These are phyloP conservation scores for Phytophthora sp. DNA, from an alignment of 352 stramenopile species.

Conservation along the genomic window DNA sequence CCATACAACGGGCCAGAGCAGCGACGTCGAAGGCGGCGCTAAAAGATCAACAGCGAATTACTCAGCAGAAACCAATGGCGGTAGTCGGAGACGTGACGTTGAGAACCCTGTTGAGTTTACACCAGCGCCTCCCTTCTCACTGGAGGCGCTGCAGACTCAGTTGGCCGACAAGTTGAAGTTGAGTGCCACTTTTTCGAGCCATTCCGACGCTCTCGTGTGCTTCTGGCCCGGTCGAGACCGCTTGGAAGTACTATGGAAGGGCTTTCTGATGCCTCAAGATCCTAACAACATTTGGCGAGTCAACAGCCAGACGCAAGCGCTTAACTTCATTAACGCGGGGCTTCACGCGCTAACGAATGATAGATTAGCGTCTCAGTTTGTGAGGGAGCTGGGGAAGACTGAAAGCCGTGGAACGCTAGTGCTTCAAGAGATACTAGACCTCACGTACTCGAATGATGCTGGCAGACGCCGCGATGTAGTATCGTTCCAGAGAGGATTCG, in stretches of 20 bases:
- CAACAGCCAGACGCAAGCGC: slow-evolving; percentile 40
- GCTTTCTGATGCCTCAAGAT: slow-evolving; percentile 32
- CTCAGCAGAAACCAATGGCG: neutral
- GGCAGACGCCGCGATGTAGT: slow-evolving; percentile 35
- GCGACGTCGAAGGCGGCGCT: neutral
- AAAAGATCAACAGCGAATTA: neutral
- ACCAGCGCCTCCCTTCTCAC: slow-evolving; percentile 29
- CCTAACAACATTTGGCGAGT: slow-evolving; percentile 25
- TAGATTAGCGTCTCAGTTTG: slow-evolving; percentile 36
- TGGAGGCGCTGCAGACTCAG: slow-evolving; percentile 23
- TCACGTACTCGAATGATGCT: slow-evolving; percentile 41
- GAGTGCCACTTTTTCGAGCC: slow-evolving; percentile 21
- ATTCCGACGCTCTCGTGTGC: slow-evolving; percentile 37
- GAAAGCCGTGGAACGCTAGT: slow-evolving; percentile 37
- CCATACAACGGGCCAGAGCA: slow-evolving; percentile 1
- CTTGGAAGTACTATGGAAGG: slow-evolving; percentile 41
- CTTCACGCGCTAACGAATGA: slow-evolving; percentile 44
- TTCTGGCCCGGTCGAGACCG: slow-evolving; percentile 31
- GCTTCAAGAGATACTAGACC: slow-evolving; percentile 34
- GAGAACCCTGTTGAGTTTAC: neutral
- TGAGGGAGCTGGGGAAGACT: slow-evolving; percentile 39
- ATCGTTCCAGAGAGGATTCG: slow-evolving; percentile 46
- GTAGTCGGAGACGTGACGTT: neutral
- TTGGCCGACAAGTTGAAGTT: slow-evolving; percentile 30
- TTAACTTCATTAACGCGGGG: slow-evolving; percentile 54